Conservation (phyloP, 2,329 filamentous ascomycete species). For the Amphichorda felina region DNA sequence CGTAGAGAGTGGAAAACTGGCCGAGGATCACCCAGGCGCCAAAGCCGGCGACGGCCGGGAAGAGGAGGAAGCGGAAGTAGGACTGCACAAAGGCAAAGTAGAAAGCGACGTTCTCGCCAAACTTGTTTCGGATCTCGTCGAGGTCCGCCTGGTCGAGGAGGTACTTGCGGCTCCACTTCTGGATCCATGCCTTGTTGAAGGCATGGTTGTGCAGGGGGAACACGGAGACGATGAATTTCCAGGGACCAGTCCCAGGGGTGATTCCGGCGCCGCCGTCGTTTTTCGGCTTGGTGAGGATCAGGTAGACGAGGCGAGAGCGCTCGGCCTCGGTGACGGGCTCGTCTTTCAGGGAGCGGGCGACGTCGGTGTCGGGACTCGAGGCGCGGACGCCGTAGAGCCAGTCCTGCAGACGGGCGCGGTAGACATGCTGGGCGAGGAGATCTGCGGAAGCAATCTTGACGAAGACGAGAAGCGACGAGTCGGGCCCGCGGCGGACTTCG, state of each 20-base stretch:
- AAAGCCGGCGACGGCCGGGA: conserved; percentile 69
- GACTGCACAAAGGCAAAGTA: conserved; percentile 92
- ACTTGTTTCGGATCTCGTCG: conserved; percentile 63
- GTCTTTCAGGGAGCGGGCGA: conserved; percentile 51
- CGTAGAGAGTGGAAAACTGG: conserved; percentile 73
- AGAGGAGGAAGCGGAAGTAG: conserved; percentile 78
- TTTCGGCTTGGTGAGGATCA: conserved; percentile 64
- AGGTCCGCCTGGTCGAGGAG: conserved; percentile 54
- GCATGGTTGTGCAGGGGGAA: conserved; percentile 70
- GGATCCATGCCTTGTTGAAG: conserved; percentile 67
- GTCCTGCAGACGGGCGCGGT: conserved; percentile 79
- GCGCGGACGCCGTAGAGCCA: conserved; percentile 85
- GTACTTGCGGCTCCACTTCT: conserved; percentile 62
- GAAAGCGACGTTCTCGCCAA: conserved; percentile 78
- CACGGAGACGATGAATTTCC: conserved; percentile 60
- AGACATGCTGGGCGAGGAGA: conserved; percentile 68
- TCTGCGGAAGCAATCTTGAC: conserved; percentile 65
- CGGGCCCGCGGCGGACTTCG: conserved; percentile 73
- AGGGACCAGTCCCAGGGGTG: conserved; percentile 54
- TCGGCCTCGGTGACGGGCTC: conserved; percentile 83
- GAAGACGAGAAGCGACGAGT: conserved; percentile 69
- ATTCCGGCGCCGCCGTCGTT: conserved; percentile 72
- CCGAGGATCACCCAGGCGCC: conserved; percentile 73
- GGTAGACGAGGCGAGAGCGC: conserved; percentile 74
- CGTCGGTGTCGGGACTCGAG: conserved; percentile 62